Evolutionary conservation across 345 rosid genomes (phyloP).

Genomic region (Brassica carinata): DNA sequence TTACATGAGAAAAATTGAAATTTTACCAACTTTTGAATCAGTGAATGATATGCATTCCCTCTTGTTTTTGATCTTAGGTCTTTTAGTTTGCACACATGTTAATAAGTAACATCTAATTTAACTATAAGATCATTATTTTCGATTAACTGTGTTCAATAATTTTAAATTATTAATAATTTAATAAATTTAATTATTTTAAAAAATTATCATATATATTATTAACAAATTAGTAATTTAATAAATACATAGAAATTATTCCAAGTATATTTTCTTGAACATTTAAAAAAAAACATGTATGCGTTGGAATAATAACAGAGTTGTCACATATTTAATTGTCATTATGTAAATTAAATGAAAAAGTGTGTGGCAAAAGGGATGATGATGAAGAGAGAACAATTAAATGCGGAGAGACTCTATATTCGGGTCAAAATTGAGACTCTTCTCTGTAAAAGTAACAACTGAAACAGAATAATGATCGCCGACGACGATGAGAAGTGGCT

Average conservation of each 20-base stretch:
- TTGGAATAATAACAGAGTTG: no score
- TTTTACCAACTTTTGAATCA: background rate
- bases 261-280: no score
- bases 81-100: no score
- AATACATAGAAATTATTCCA: no score
- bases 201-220: background rate
- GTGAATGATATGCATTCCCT: background rate
- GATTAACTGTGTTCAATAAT: background rate
- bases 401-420: background rate
- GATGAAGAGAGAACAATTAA: slow-evolving; percentile 2
- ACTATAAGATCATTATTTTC: no score
- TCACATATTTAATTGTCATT: no score
- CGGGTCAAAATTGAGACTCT: slow-evolving; percentile 28
- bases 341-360: background rate
- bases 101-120: no score
- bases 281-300: no score
- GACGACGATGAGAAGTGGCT: slow-evolving; percentile 98
- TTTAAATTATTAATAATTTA: no score
- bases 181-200: no score
- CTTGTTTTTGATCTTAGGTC: background rate
- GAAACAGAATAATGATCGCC: slow-evolving; percentile 66
- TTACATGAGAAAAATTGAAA: background rate
- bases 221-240: background rate
- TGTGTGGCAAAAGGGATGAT: slow-evolving; percentile 15
- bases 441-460: background rate